Evolutionary conservation across 23 red algal genomes (phyloP).

Genomic region (Gracilaria domingensis): DNA sequence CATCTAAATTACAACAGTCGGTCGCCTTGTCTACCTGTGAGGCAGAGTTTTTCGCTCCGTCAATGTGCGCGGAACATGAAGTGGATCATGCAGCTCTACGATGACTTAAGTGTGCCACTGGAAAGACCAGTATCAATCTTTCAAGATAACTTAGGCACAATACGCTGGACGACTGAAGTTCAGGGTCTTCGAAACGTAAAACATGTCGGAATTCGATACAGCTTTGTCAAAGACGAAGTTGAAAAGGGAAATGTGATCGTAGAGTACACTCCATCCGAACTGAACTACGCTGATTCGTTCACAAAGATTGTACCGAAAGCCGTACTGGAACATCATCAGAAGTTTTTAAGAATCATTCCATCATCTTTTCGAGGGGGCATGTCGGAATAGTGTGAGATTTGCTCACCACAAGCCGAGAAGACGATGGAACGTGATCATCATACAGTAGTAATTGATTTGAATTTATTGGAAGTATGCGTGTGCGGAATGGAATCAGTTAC

Average conservation of each 20-base stretch:
- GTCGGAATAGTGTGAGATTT: too few species aligned
- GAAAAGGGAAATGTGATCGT: not conserved
- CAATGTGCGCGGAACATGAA: not conserved
- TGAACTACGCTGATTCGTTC: constrained; percentile 33
- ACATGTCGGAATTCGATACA: constrained; percentile 32
- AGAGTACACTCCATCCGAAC: constrained; percentile 56
- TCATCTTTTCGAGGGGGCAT: constrained; percentile 29
- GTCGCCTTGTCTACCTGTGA: constrained; percentile 31
- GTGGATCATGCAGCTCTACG: not conserved
- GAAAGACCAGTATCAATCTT: not conserved
- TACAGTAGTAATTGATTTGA: too few species aligned
- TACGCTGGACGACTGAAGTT: constrained; percentile 19
- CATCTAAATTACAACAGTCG: constrained; percentile 19
- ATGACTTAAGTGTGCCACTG: not conserved
- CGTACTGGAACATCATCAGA: not conserved
- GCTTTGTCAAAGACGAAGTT: constrained; percentile 22
- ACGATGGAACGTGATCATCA: too few species aligned
- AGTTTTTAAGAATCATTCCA: not conserved
- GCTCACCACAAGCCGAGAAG: too few species aligned
- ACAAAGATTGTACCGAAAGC: constrained; percentile 6
- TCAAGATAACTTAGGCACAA: constrained; percentile 50
- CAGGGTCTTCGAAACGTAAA: constrained; percentile 33
- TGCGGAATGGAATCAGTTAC: too few species aligned
- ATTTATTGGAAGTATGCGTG: too few species aligned
- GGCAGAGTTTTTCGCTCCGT: constrained; percentile 41